phyloP scores from a whole-genome alignment of 306 rosid species.

The Calophaca sinica region DNA sequence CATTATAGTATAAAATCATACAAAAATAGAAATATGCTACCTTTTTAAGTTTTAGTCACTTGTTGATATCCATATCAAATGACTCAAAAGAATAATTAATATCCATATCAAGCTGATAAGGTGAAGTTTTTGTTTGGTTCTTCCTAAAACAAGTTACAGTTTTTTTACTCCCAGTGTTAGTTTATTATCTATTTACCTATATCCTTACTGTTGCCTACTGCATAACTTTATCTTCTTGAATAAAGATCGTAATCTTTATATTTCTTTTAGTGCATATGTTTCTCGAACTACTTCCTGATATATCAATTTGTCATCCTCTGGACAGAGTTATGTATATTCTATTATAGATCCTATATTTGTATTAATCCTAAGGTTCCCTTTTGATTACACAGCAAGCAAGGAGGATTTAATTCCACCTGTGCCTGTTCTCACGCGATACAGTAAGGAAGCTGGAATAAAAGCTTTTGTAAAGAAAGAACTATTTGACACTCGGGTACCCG shows the following conservation, averaged over 20 bases:
- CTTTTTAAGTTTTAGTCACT: slow-evolving; percentile 16
- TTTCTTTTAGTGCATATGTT: slow-evolving; percentile 16
- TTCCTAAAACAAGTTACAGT: slow-evolving; percentile 18
- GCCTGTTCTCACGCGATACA: slow-evolving; percentile 92
- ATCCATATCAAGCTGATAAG: not conserved
- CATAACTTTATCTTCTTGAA: slow-evolving; percentile 22
- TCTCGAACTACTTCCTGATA: slow-evolving; percentile 5
- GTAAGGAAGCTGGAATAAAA: slow-evolving; percentile 90
- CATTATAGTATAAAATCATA: not conserved
- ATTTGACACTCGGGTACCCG: slow-evolving; percentile 86
- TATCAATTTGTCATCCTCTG: slow-evolving; percentile 17
- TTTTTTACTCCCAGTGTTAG: not conserved
- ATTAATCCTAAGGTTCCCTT: slow-evolving; percentile 41
- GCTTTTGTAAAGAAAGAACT: slow-evolving; percentile 98
- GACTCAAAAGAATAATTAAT: not conserved
- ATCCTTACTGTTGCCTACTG: slow-evolving; percentile 23
- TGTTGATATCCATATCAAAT: not conserved
- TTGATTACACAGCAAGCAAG: slow-evolving; percentile 76
- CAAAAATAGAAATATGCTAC: not conserved
- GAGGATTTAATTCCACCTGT: slow-evolving; percentile 92
- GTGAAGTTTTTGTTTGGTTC: slow-evolving; percentile 32
- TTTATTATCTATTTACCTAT: not conserved
- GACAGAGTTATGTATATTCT: slow-evolving; percentile 40
- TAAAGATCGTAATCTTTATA: slow-evolving; percentile 13
- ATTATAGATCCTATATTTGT: slow-evolving; percentile 26